Conservation (phyloP, 495 filamentous ascomycete genomes). For the Penicillium paradoxum region DNA sequence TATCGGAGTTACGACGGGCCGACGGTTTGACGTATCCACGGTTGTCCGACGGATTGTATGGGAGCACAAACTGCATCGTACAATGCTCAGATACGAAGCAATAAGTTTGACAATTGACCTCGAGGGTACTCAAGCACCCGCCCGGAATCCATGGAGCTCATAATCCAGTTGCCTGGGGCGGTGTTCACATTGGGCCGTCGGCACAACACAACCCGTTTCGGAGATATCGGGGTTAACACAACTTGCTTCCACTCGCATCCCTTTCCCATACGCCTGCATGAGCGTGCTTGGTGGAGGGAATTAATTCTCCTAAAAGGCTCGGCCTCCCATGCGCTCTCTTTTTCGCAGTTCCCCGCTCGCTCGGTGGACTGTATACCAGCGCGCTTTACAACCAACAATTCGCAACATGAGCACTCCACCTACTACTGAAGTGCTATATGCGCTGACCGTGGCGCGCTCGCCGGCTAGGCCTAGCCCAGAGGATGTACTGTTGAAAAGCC, state of each 20-base stretch:
- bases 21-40: constrained; percentile 8
- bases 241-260: constrained; percentile 6
- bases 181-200: constrained; percentile 12
- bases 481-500: constrained; percentile 48
- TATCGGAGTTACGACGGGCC: constrained; percentile 36
- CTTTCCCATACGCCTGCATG: constrained; percentile 1
- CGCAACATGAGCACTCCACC: constrained; percentile 39
- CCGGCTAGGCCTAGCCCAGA: constrained; percentile 46
- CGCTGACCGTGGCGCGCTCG: constrained; percentile 46
- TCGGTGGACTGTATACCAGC: constrained; percentile 6
- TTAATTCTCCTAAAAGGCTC: constrained; percentile 6
- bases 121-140: not conserved
- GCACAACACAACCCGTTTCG: constrained; percentile 4
- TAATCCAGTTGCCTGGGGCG: not conserved
- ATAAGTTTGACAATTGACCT: not conserved
- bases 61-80: not conserved
- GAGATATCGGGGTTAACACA: constrained; percentile 18
- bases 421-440: constrained; percentile 49
- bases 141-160: not conserved
- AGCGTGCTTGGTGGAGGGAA: not conserved
- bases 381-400: constrained; percentile 9
- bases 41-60: not conserved
- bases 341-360: constrained; percentile 17
- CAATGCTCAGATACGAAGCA: not conserved
- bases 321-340: constrained; percentile 29